phyloP scores from a whole-genome alignment of 1,139 yeast genomes.

The Scheffersomyces segobiensis region DNA sequence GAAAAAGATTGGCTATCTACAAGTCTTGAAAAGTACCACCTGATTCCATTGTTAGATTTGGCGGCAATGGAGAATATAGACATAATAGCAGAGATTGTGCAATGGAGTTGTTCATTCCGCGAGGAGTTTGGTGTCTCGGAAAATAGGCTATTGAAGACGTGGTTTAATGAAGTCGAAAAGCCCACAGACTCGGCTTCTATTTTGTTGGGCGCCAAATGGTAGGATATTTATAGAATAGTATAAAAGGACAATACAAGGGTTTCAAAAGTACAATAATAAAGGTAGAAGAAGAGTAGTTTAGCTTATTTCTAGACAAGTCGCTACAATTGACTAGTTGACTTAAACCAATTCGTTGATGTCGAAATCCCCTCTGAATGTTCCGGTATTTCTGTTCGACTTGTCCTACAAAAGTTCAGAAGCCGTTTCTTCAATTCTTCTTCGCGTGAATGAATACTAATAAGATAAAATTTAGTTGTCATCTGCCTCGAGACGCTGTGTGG shows the following conservation, averaged over 20 bases:
- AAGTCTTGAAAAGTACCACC: conserved; percentile 30
- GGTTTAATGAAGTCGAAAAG: conserved; percentile 52
- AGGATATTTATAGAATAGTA: conserved; percentile 3
- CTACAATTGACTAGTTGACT: no score
- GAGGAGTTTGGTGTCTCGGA: conserved; percentile 27
- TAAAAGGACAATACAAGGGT: background rate
- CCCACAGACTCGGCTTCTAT: conserved; percentile 50
- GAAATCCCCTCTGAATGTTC: no score
- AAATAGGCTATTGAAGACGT: conserved; percentile 44
- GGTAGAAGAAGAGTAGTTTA: background rate
- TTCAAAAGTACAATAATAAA: background rate
- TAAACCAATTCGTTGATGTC: no score
- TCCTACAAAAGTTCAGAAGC: no score
- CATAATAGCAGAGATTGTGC: conserved; percentile 13
- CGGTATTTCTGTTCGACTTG: no score
- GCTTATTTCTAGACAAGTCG: background rate
- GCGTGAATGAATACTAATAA: no score
- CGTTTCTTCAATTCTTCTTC: no score
- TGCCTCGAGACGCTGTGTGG: no score
- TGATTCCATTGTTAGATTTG: conserved; percentile 23
- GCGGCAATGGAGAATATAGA: conserved; percentile 15
- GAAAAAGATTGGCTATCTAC: conserved; percentile 46
- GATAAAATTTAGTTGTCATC: no score
- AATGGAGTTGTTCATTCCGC: conserved; percentile 39
- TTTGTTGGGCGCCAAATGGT: conserved; percentile 49